Base-by-base conservation (phyloP, 306 rosid genomes). In the Glycine tomentella region DNA sequence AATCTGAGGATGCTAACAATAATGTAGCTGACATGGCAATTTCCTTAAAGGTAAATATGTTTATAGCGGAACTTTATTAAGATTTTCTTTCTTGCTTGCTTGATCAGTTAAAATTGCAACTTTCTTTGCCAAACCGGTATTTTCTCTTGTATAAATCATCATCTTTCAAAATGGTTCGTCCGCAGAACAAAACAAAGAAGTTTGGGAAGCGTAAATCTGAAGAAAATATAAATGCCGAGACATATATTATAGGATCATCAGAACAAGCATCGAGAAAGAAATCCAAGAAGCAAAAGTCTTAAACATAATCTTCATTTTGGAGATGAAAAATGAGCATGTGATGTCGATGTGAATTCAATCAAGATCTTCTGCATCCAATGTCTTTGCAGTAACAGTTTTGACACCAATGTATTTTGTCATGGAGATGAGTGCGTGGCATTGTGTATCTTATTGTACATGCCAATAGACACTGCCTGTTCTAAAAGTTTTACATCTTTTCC, bases 11-110 rank as follows among this genome's bases (percentile, higher is more conserved):
- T 70, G 84, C 86, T 67, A 75, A 67, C 74, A 84, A 85, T 16
- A 88, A 85, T 84, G 81, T 93, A 15, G 70, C 94, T 50, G 82
- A 87, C 77, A 48, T 93, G 59, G 82, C 97, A 12, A 72, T 14
- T 66, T 86, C 94, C 75, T 72, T 93, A 33, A 93, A 93, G 99
- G 99, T 95, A 88, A 42, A 69, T 7, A 65, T 48, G 17, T 70
- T 61, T 66, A 42, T 14, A 38, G n/a, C 63, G 0, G 25, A 45
- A 52, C 69, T 78, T 25, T 16, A 17, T 16, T 69, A 33, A 45
- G 2, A 4, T 13, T 15, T 6, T 17, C 9, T 25, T 25, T 25
- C 51, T 58, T 44, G 48, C 36, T 13, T 55, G 46, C 65, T 15
- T 2, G 52, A 31, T 61, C 69, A 7, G 62, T 17, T 11, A 46